Evolutionary conservation across 306 rosid species (phyloP).

Genomic region (Fragaria iinumae): DNA sequence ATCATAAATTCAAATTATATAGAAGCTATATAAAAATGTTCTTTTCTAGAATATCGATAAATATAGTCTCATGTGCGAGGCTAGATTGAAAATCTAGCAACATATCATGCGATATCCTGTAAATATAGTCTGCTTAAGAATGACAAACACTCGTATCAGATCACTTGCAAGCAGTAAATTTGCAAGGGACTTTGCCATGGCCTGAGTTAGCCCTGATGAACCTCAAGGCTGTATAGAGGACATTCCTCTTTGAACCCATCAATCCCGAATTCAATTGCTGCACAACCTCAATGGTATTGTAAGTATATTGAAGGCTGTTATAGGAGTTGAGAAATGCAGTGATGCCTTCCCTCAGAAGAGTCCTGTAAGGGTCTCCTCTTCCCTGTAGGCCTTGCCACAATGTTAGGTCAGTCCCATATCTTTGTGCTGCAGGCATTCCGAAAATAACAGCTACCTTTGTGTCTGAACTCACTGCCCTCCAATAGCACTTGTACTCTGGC

Average conservation of each 20-base stretch:
- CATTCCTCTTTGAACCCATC: constrained; percentile 58
- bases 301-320: constrained; percentile 56
- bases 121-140: background rate
- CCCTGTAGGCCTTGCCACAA: constrained; percentile 74
- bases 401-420: constrained; percentile 72
- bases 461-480: constrained; percentile 71
- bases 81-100: background rate
- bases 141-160: background rate
- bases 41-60: background rate
- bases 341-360: constrained; percentile 74
- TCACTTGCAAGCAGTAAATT: constrained; percentile 62
- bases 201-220: constrained; percentile 81
- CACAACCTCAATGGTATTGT: constrained; percentile 51
- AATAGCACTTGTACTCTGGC: constrained; percentile 72
- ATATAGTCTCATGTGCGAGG: background rate
- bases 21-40: background rate
- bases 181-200: constrained; percentile 58
- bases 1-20: background rate
- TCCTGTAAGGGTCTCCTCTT: constrained; percentile 74
- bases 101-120: background rate
- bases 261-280: constrained; percentile 58
- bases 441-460: constrained; percentile 68
- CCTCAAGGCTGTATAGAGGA: constrained; percentile 58
- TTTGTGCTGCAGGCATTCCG: constrained; percentile 56
- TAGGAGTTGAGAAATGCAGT: constrained; percentile 79